A percentile compares a stretch with the other conserved stretches of the same genome.
Evolutionary conservation across 208 protist genomes (phyloP).

Genomic region (Acanthamoeba castellanii): DNA sequence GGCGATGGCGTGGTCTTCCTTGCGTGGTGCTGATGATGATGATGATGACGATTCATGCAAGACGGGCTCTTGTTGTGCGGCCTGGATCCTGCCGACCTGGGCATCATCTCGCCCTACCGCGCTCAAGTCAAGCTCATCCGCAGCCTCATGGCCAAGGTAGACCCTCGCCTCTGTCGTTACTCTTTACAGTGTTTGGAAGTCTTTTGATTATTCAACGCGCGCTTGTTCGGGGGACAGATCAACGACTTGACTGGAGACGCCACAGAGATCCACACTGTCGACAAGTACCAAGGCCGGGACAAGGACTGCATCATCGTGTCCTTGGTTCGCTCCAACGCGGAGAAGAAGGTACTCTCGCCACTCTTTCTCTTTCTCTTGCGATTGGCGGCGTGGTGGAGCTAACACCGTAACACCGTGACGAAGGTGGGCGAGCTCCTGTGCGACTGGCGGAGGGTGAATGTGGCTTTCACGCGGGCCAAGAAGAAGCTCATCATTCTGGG

Average conservation of each 20-base stretch:
- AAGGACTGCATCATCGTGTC: slow-evolving; percentile 90
- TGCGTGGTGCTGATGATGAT: no score
- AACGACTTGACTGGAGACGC: slow-evolving; percentile 17
- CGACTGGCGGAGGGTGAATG: slow-evolving; percentile 94
- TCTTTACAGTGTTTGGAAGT: no score
- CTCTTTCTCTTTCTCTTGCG: slow-evolving; percentile 73
- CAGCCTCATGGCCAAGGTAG: slow-evolving; percentile 50
- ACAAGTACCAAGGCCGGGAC: slow-evolving; percentile 88
- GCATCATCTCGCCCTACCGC: slow-evolving; percentile 90
- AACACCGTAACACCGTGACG: no score
- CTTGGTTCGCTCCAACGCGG: slow-evolving; percentile 87
- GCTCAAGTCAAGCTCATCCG: slow-evolving; percentile 85
- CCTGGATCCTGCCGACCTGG: slow-evolving; percentile 79
- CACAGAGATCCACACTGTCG: slow-evolving; percentile 72
- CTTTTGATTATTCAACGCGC: no score
- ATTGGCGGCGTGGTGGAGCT: no score
- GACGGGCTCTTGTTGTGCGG: slow-evolving; percentile 79
- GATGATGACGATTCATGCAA: not conserved
- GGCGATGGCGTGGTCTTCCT: not conserved
- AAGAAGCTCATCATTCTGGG: slow-evolving; percentile 93
- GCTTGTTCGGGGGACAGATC: not conserved
- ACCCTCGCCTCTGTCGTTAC: not conserved
- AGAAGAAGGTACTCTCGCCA: slow-evolving; percentile 56
- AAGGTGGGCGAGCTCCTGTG: slow-evolving; percentile 89
- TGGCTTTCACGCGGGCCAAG: slow-evolving; percentile 94